These are phyloP conservation scores for Talaromyces islandicus DNA, from an alignment of 2,329 filamentous ascomycete genomes.

Conservation along the genomic window DNA sequence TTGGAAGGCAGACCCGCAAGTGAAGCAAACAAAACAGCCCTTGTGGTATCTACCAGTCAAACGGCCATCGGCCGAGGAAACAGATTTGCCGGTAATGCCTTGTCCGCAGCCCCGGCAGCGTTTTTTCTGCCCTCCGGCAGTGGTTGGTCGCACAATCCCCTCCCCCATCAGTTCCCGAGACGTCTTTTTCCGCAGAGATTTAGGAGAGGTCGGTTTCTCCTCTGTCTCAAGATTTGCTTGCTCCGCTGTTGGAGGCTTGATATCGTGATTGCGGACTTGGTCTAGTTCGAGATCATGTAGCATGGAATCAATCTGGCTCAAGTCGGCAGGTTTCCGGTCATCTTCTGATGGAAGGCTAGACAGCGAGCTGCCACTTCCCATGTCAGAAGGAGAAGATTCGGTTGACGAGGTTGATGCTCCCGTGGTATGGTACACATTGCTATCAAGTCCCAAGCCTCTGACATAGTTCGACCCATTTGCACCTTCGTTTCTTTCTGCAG, in stretches of 20 bases:
- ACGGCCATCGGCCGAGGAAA: conserved; percentile 87
- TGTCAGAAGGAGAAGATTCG: conserved; percentile 55
- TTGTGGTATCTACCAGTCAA: conserved; percentile 93
- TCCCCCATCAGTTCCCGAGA: conserved; percentile 9
- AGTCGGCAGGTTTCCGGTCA: conserved; percentile 25
- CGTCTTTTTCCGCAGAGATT: conserved; percentile 12
- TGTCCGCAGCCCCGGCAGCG: conserved; percentile 77
- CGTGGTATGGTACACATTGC: conserved; percentile 58
- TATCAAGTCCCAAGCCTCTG: conserved; percentile 35
- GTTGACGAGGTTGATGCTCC: conserved; percentile 62
- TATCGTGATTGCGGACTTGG: conserved; percentile 6
- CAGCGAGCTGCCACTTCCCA: conserved; percentile 56
- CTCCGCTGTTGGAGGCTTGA: not conserved
- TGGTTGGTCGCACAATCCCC: conserved; percentile 34
- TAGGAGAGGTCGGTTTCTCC: conserved; percentile 13
- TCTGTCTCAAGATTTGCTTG: conserved; percentile 13
- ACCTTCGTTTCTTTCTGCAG: conserved; percentile 12
- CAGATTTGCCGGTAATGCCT: conserved; percentile 79
- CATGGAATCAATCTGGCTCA: conserved; percentile 45
- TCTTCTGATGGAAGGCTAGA: conserved; percentile 50
- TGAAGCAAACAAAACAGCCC: conserved; percentile 85
- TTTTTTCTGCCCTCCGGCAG: conserved; percentile 53
- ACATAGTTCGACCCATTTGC: conserved; percentile 35
- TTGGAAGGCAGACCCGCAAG: conserved; percentile 72
- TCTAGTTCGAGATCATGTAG: conserved; percentile 49